Conservation (phyloP, 495 filamentous ascomycete genomes). For the Pseudomonodictys pantanalensis region DNA sequence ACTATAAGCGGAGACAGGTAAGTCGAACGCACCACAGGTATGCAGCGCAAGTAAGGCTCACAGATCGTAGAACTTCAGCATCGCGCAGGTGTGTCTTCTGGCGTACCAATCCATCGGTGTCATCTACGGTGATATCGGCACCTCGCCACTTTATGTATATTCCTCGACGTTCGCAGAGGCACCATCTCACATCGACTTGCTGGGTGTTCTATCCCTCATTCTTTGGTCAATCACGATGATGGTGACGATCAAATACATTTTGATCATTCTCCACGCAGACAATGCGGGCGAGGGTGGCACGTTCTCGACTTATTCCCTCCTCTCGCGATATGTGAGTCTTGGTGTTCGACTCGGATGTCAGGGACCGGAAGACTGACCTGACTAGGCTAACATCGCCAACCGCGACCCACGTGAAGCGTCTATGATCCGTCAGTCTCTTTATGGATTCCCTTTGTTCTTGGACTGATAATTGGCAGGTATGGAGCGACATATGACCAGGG, state of each 20-base stretch:
- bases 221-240: slow-evolving; percentile 73
- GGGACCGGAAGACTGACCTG: neutral
- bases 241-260: slow-evolving; percentile 70
- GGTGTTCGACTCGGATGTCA: neutral
- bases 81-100: slow-evolving; percentile 43
- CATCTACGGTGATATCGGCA: slow-evolving; percentile 77
- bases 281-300: slow-evolving; percentile 78
- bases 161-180: slow-evolving; percentile 63
- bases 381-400: slow-evolving; percentile 31
- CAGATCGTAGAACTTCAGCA: slow-evolving; percentile 24
- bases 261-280: slow-evolving; percentile 67
- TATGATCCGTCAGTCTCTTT: slow-evolving; percentile 29
- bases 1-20: slow-evolving; percentile 36
- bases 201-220: slow-evolving; percentile 69
- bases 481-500: slow-evolving; percentile 55
- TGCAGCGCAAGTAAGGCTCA: neutral
- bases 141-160: slow-evolving; percentile 69
- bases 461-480: slow-evolving; percentile 39
- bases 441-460: neutral
- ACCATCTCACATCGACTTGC: slow-evolving; percentile 58
- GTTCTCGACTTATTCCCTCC: slow-evolving; percentile 68
- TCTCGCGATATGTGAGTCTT: slow-evolving; percentile 60
- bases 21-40: neutral
- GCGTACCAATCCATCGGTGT: slow-evolving; percentile 69
- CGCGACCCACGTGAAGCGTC: slow-evolving; percentile 32